phyloP scores from a whole-genome alignment of 1,139 yeast species.

The Lodderomyces parapsilosis region DNA sequence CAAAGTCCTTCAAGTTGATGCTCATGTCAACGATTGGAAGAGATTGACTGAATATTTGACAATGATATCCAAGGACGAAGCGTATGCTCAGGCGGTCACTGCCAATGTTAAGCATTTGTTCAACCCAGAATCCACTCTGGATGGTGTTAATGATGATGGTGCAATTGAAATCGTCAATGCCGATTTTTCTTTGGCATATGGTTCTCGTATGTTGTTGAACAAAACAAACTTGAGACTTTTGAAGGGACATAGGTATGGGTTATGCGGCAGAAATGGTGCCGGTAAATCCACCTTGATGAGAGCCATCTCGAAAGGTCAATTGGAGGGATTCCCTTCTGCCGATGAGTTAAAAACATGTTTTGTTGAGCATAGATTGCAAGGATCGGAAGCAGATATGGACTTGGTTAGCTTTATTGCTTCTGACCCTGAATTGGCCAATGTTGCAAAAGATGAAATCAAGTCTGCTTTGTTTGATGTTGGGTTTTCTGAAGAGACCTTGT shows the following conservation, averaged over 20 bases:
- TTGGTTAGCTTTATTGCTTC: constrained; percentile 85
- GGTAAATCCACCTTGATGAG: constrained; percentile 98
- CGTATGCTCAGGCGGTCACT: constrained; percentile 48
- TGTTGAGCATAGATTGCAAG: constrained; percentile 96
- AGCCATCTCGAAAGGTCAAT: constrained; percentile 93
- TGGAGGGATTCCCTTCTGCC: constrained; percentile 96
- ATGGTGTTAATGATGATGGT: constrained; percentile 65
- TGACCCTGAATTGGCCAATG: constrained; percentile 73
- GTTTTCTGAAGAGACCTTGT: constrained; percentile 84
- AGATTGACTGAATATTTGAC: constrained; percentile 58
- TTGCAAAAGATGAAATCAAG: constrained; percentile 68
- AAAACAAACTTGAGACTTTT: constrained; percentile 83
- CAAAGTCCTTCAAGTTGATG: constrained; percentile 61
- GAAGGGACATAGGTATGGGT: constrained; percentile 96
- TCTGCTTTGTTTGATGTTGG: constrained; percentile 82
- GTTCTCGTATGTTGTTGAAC: constrained; percentile 94
- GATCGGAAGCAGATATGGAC: constrained; percentile 90
- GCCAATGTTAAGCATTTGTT: constrained; percentile 62
- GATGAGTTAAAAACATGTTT: constrained; percentile 89
- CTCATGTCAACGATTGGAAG: constrained; percentile 90
- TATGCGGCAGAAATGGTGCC: constrained; percentile 98
- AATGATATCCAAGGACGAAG: constrained; percentile 16
- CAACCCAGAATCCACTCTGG: constrained; percentile 59
- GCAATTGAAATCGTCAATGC: constrained; percentile 85
- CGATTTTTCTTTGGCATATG: constrained; percentile 93